Evolutionary conservation across 805 yeast genomes (phyloP).

Genomic region (Lipomyces kockii): DNA sequence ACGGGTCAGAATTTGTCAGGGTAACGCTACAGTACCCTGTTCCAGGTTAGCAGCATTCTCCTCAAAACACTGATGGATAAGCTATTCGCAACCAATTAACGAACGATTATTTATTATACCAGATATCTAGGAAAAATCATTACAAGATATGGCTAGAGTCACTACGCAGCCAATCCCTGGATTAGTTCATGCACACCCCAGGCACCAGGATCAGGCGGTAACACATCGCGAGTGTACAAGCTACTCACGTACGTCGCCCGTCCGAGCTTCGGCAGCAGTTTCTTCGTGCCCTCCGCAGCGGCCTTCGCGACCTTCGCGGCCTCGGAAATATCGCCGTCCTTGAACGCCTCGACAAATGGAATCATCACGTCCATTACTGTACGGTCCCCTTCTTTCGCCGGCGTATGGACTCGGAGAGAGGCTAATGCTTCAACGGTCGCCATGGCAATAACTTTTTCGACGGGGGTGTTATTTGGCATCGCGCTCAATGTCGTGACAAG

Average conservation of each 20-base stretch:
- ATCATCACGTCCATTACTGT: constrained; percentile 86
- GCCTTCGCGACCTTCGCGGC: constrained; percentile 72
- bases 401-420: constrained; percentile 80
- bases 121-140: background rate
- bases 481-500: constrained; percentile 16
- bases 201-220: constrained; percentile 90
- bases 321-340: constrained; percentile 53
- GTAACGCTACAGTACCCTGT: too few relatives aligned
- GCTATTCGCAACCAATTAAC: too few relatives aligned
- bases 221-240: constrained; percentile 42
- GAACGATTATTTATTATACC: too few relatives aligned
- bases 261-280: constrained; percentile 83
- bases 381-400: constrained; percentile 85
- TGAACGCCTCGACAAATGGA: constrained; percentile 76
- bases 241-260: constrained; percentile 82
- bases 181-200: constrained; percentile 74
- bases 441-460: background rate
- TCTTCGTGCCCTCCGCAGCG: constrained; percentile 77
- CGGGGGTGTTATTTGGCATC: background rate
- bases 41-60: too few relatives aligned
- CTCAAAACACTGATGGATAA: too few relatives aligned
- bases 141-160: background rate
- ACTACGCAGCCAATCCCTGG: constrained; percentile 47
- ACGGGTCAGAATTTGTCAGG: too few relatives aligned
- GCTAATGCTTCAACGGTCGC: constrained; percentile 59